phyloP scores from a whole-genome alignment of 352 stramenopile species.

The Discostella stelligera region DNA sequence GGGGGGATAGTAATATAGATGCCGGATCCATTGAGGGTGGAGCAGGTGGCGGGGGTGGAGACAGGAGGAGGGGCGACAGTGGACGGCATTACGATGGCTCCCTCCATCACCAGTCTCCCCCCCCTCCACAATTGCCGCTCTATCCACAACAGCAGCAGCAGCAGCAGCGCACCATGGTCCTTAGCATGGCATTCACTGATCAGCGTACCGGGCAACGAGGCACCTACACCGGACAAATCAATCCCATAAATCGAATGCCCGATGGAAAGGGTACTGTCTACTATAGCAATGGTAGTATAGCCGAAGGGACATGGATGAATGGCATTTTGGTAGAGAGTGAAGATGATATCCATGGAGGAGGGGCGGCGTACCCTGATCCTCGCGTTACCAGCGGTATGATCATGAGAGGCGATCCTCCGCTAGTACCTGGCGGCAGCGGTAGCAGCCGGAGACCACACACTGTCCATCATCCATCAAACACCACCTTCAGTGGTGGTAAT shows the following conservation, averaged over 20 bases:
- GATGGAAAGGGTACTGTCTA: conserved; percentile 47
- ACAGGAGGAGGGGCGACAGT: conserved; percentile 12
- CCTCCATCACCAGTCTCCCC: conserved; percentile 1
- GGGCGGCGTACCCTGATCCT: background rate
- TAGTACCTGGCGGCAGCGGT: background rate
- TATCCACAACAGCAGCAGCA: conserved; percentile 22
- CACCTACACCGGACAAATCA: conserved; percentile 41
- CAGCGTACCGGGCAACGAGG: conserved; percentile 28
- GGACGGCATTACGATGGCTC: conserved; percentile 2
- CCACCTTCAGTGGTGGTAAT: conserved; percentile 12
- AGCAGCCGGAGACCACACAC: background rate
- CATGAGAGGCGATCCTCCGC: background rate
- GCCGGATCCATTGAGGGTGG: no score
- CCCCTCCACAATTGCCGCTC: conserved; percentile 1
- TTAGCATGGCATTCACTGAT: conserved; percentile 38
- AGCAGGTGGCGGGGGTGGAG: conserved; percentile 1
- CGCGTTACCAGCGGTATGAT: background rate
- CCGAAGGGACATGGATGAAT: conserved; percentile 38
- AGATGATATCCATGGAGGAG: background rate
- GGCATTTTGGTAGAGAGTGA: conserved; percentile 15
- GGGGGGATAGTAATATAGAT: background rate
- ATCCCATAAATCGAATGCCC: conserved; percentile 36
- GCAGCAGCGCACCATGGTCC: conserved; percentile 36
- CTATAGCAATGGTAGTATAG: conserved; percentile 36
- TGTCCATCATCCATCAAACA: background rate